Evolutionary conservation across 257 asterid genomes (phyloP), one percentile per base, ranked within the genome.

Genomic region (Nicotiana tomentosiformis): DNA sequence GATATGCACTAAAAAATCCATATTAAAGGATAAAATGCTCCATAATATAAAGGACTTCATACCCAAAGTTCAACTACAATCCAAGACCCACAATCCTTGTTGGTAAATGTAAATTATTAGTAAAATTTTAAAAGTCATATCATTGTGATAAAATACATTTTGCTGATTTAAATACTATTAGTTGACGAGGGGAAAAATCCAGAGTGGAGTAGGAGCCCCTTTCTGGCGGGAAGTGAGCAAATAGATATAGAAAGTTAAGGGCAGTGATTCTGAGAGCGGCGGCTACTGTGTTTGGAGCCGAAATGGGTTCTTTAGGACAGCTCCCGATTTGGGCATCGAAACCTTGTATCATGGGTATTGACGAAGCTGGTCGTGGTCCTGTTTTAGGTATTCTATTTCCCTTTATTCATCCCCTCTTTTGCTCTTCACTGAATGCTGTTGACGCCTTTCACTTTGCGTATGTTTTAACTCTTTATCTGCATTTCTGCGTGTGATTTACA

Each of bases 321-420:
- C 89, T 87, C 53, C 91, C 96, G 77, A 60, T 86, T 81, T 96
- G 98, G 99, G 98, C 94, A 49, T 87, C 95, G 77, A 84, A 89
- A 85, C 97, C 99, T 66, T 94, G 99, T 88, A 91, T 96, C 43
- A 93, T 96, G 99, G 99, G 99, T 51, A 96, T 96, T 85, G 98
- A 96, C 58, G 99, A 96, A 91, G 99, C 99, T 81, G 98, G 99
- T 3, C 98, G 98, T 32, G 99, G 98, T 83, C 99, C 99, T 58
- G 98, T 96, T 83, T 90, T 96, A 90, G 99, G 98, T 94, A 80
- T 61, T n/a, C 7, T 29, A 3, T 32, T 39, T 30, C 10, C 53
- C 65, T 43, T 17, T 18, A 83, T 56, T 20, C 16, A 39, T 53
- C 9, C 56, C 20, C 26, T 11, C 37, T 16, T 33, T 33, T 10